Conservation (phyloP, 2,329 filamentous ascomycete species). For the Seiridium unicorne region DNA sequence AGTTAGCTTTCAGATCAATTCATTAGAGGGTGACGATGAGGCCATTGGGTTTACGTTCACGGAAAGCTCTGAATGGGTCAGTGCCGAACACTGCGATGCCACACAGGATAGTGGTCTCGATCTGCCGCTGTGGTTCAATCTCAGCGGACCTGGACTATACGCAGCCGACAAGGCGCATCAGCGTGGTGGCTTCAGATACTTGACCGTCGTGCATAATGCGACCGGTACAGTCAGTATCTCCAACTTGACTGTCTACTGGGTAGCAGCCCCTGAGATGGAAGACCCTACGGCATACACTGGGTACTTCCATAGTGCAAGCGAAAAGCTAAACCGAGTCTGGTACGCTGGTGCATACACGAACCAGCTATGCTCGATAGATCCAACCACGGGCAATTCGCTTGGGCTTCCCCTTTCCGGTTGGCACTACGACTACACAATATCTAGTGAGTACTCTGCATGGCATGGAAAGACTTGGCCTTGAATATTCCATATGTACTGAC, state of each 20-base stretch:
- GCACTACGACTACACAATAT: slow-evolving; percentile 1
- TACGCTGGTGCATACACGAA: slow-evolving; percentile 5
- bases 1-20: background rate
- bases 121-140: background rate
- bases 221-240: slow-evolving; percentile 1
- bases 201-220: background rate
- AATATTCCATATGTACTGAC: background rate
- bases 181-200: background rate
- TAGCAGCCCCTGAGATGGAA: background rate
- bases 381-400: background rate
- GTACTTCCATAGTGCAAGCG: background rate
- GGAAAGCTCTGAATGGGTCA: slow-evolving; percentile 3
- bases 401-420: background rate
- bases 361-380: slow-evolving; percentile 4
- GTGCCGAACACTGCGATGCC: slow-evolving; percentile 1
- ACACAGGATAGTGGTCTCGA: slow-evolving; percentile 1
- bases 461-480: too few relatives aligned
- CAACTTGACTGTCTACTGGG: background rate
- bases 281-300: slow-evolving; percentile 2
- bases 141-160: background rate
- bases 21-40: background rate
- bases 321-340: slow-evolving; percentile 3
- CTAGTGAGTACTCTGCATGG: background rate
- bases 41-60: slow-evolving; percentile 1
- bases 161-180: background rate